These are phyloP conservation scores for Ambrosiella beaveri DNA, from an alignment of 2,329 filamentous ascomycete genomes.

Conservation along the genomic window DNA sequence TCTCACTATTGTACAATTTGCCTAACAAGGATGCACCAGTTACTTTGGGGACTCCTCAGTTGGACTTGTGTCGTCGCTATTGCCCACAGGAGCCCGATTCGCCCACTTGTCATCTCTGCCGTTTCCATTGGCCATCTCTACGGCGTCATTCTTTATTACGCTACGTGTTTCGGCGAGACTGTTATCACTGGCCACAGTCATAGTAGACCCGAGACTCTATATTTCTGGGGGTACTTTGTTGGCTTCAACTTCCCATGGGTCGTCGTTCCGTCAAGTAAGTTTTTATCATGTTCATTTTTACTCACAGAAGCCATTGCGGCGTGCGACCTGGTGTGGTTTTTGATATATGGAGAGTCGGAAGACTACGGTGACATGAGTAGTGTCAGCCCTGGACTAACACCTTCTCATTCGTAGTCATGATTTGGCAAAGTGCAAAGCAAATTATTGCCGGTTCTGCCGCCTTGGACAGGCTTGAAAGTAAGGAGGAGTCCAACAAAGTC, in stretches of 20 bases:
- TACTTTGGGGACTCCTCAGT: constrained; percentile 42
- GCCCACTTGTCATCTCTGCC: constrained; percentile 34
- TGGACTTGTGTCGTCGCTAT: constrained; percentile 31
- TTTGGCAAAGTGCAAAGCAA: neutral
- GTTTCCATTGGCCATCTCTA: constrained; percentile 40
- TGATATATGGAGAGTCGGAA: too few relatives aligned
- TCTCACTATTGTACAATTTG: neutral
- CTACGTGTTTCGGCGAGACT: constrained; percentile 35
- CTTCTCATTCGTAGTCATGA: neutral
- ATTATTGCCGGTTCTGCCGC: neutral
- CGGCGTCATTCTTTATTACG: constrained; percentile 44
- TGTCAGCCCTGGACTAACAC: neutral
- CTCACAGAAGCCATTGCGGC: neutral
- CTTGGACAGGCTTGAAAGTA: neutral
- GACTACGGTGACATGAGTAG: too few relatives aligned
- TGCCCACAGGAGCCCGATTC: constrained; percentile 24
- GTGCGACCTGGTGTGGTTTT: neutral
- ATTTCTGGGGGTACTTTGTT: constrained; percentile 47
- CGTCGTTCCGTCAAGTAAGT: constrained; percentile 6
- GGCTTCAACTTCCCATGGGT: constrained; percentile 43
- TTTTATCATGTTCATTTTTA: neutral
- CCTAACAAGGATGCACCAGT: constrained; percentile 17
- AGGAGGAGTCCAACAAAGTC: neutral
- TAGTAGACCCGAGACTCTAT: constrained; percentile 41
- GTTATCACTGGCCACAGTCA: constrained; percentile 29